phyloP scores from a whole-genome alignment of 2,329 filamentous ascomycete genomes.

The Alternaria viburni region DNA sequence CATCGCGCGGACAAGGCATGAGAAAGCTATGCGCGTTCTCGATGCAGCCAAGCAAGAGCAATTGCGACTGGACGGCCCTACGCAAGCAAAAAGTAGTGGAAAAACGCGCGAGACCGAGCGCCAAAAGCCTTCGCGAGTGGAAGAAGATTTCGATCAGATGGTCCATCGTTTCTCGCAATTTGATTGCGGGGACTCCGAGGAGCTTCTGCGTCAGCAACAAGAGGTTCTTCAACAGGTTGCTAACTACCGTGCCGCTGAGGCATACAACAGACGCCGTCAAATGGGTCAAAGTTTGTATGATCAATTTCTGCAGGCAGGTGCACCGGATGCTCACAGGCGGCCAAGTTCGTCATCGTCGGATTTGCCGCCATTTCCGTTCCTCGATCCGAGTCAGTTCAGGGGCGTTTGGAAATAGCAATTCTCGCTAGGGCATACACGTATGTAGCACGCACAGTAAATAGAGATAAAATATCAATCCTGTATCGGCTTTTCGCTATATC shows the following conservation, averaged over 20 bases:
- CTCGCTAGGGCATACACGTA: not conserved
- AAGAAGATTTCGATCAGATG: not conserved
- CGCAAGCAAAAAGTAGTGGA: not conserved
- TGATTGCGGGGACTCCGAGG: not conserved
- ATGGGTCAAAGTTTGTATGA: not conserved
- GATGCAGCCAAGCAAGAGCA: not conserved
- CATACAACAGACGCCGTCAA: not conserved
- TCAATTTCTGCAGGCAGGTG: not conserved
- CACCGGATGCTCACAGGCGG: not conserved
- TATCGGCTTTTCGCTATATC: no score
- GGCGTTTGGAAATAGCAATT: not conserved
- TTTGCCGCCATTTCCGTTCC: not conserved
- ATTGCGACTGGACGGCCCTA: not conserved
- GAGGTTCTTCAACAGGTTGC: not conserved
- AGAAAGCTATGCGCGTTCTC: not conserved
- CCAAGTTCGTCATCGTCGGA: not conserved
- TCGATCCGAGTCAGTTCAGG: not conserved
- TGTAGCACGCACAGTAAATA: not conserved
- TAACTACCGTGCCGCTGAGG: not conserved
- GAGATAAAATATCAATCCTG: not conserved
- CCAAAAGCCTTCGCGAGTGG: accelerated
- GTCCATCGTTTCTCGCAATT: not conserved
- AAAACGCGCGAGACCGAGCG: not conserved
- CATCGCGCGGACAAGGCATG: not conserved
- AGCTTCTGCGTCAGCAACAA: not conserved